A percentile compares a stretch with the other conserved stretches of the same genome.
Evolutionary conservation across 441 rosid species (phyloP).

Genomic region (Flueggea neowawraea): DNA sequence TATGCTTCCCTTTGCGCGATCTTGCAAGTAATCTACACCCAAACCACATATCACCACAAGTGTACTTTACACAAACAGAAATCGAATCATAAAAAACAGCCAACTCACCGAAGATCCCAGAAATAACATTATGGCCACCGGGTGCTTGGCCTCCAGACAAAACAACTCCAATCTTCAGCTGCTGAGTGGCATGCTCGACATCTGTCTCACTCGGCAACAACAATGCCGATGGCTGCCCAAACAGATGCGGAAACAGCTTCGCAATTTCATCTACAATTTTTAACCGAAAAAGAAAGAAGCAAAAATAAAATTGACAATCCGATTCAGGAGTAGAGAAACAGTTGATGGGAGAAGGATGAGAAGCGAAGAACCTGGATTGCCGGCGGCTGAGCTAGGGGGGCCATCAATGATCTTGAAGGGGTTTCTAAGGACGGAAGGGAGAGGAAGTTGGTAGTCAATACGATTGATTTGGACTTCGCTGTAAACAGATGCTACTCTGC

Average conservation of each 20-base stretch:
- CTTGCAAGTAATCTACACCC: conserved; percentile 84
- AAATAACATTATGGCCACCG: conserved; percentile 98
- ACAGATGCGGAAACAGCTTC: conserved; percentile 83
- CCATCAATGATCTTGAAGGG: conserved; percentile 84
- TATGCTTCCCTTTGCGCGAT: conserved; percentile 72
- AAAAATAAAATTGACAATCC: too few species aligned
- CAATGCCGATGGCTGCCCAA: conserved; percentile 82
- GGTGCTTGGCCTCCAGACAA: conserved; percentile 99
- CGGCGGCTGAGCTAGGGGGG: conserved; percentile 87
- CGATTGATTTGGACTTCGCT: conserved; percentile 89
- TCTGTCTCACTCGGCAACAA: conserved; percentile 43
- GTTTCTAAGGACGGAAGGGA: conserved; percentile 74
- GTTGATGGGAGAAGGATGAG: neutral
- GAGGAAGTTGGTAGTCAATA: conserved; percentile 70
- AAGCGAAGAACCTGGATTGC: conserved; percentile 61
- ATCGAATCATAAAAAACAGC: too few species aligned
- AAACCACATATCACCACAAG: neutral
- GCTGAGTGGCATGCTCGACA: conserved; percentile 34
- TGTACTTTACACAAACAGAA: neutral
- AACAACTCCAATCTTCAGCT: conserved; percentile 91
- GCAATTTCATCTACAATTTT: conserved; percentile 89
- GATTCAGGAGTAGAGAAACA: neutral
- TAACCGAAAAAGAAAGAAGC: neutral
- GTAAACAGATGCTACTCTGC: conserved; percentile 76
- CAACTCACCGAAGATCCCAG: conserved; percentile 76